Evolutionary conservation across 768 basidiomycete species (phyloP), one percentile per base, ranked within the genome.

Genomic region (Tephrocybe sp.): DNA sequence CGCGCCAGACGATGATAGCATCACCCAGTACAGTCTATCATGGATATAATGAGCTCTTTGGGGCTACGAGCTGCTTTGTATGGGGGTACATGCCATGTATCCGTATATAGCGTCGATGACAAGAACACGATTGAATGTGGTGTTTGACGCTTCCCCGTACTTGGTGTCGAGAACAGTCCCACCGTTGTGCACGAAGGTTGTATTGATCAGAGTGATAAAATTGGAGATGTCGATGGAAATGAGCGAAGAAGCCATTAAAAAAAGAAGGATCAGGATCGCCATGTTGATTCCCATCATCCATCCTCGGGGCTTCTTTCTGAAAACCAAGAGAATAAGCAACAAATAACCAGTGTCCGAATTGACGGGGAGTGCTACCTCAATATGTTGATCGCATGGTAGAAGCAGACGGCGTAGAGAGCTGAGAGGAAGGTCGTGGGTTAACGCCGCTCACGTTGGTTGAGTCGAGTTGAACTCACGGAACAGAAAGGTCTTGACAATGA

Each of bases 11-110:
- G n/a, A 47, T 44, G 34, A 47, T 47, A 16, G 46, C 51, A n/a
- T 52, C 51, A 13, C 51, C 51, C 22, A 47, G 42, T 2, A 52
- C 46, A 2, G 51, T 52, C 51, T 47, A 24, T 24, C n/a, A 39
- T 19, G 18, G 31, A 33, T 34, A 15, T 18, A 21, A 33, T 12
- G 7, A 18, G 8, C 0, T n/a, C n/a, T 24, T 37, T 18, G 15
- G 21, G 44, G 13, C 11, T 7, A 3, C 23, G 15, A 10, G 23
- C 18, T 38, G n/a, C 16, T 18, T 29, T 22, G 3, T 3, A 16
- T 5, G 31, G 19, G 39, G 13, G 8, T 19, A 36, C 31, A 7
- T 34, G 13, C 51, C 45, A 47, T 47, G 16, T 52, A 47, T 30
- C 34, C 39, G 23, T 52, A 52, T 33, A 52, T 25, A 10, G 40